Percentiles rank a stretch among this genome's conserved stretches.
Conservation (phyloP, 495 filamentous ascomycete genomes). For the Daldinia bambusicola region DNA sequence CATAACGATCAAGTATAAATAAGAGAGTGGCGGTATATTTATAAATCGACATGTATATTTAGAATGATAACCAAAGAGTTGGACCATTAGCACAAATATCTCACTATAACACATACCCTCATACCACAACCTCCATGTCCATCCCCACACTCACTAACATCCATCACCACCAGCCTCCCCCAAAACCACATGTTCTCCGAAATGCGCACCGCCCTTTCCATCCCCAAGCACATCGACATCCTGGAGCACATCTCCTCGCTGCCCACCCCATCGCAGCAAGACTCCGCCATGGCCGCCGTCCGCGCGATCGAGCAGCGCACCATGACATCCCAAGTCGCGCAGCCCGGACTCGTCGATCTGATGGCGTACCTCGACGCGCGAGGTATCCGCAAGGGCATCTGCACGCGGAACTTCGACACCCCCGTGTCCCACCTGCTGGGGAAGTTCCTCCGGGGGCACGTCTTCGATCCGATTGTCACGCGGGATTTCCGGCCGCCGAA, state of each 20-base stretch:
- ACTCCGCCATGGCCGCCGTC: constrained; percentile 75
- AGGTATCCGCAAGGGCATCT: constrained; percentile 79
- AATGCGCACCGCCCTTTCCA: constrained; percentile 77
- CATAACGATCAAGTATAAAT: neutral
- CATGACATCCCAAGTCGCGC: constrained; percentile 81
- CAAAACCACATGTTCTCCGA: constrained; percentile 94
- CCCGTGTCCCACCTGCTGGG: constrained; percentile 71
- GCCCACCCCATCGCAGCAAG: constrained; percentile 65
- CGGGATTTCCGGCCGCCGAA: constrained; percentile 86
- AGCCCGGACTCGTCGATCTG: constrained; percentile 76
- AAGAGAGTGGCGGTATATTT: neutral
- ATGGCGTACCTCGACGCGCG: constrained; percentile 82
- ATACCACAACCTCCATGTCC: neutral
- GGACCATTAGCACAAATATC: neutral
- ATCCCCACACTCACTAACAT: constrained; percentile 24
- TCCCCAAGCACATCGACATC: constrained; percentile 79
- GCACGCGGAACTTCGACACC: constrained; percentile 93
- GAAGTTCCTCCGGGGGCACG: constrained; percentile 72
- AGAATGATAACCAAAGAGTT: neutral
- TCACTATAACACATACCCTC: neutral
- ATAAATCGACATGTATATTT: neutral
- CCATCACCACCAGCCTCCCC: constrained; percentile 72
- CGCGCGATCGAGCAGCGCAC: constrained; percentile 80
- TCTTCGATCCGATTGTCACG: constrained; percentile 86
- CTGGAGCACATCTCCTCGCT: constrained; percentile 85